Conservation (phyloP, 805 yeast species). For the Myxozyma vanderwaltii region DNA sequence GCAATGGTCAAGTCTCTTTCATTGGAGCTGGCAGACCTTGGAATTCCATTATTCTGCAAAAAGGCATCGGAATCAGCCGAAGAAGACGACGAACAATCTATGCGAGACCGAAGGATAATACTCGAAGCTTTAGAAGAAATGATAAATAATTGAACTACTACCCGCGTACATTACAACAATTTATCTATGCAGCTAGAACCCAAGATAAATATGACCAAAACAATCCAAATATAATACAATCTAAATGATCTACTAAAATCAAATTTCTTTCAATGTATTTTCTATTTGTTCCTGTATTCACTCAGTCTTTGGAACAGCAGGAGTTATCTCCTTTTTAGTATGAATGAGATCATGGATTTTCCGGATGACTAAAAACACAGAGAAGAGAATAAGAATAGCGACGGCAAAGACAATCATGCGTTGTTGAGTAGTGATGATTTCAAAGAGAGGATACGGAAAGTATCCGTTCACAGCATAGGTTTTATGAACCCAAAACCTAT, state of each 20-base stretch:
- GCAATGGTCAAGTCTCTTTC: constrained; percentile 22
- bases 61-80: neutral
- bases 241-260: too few relatives aligned
- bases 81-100: neutral
- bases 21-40: constrained; percentile 18
- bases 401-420: constrained; percentile 17
- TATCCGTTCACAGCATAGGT: constrained; percentile 15
- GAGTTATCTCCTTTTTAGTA: neutral
- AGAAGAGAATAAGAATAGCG: constrained; percentile 11
- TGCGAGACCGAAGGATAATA: constrained; percentile 1
- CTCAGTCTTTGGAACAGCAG: neutral
- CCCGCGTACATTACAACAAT: too few relatives aligned
- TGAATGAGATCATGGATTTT: constrained; percentile 1
- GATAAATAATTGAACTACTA: neutral
- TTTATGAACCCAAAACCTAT: constrained; percentile 30
- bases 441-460: constrained; percentile 28
- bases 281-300: neutral
- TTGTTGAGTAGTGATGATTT: constrained; percentile 7
- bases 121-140: constrained; percentile 8
- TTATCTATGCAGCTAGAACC: neutral
- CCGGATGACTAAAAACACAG: constrained; percentile 5
- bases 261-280: neutral
- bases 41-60: constrained; percentile 25
- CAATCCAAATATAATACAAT: too few relatives aligned
- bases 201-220: too few relatives aligned